A percentile compares a stretch with the other conserved stretches of the same genome.
phyloP scores from a whole-genome alignment of 352 stramenopile species.

The Nothophytophthora sp. region DNA sequence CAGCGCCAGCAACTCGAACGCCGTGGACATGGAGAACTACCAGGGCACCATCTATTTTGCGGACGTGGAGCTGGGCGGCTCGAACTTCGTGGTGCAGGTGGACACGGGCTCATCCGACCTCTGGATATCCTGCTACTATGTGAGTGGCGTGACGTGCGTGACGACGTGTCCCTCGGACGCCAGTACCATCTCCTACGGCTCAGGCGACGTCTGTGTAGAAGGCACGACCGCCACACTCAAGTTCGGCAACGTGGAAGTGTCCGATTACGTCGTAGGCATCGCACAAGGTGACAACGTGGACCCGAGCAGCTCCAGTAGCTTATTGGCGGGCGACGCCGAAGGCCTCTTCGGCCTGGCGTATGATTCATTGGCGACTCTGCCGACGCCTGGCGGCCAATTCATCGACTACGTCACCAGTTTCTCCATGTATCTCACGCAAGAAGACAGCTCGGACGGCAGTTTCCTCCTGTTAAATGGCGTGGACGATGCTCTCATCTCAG shows the following conservation, averaged over 20 bases:
- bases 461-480: constrained; percentile 76
- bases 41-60: constrained; percentile 68
- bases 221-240: constrained; percentile 33
- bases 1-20: constrained; percentile 31
- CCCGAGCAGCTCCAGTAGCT: constrained; percentile 27
- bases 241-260: constrained; percentile 46
- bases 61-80: constrained; percentile 43
- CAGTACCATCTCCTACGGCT: constrained; percentile 64
- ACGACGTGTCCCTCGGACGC: constrained; percentile 40
- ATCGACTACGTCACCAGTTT: constrained; percentile 69
- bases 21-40: constrained; percentile 53
- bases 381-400: constrained; percentile 45
- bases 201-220: constrained; percentile 64
- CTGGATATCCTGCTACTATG: constrained; percentile 72
- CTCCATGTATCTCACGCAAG: constrained; percentile 59
- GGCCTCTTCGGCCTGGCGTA: constrained; percentile 74
- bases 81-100: constrained; percentile 52
- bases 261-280: constrained; percentile 59
- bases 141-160: constrained; percentile 37
- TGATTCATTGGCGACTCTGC: constrained; percentile 44
- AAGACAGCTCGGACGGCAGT: constrained; percentile 45
- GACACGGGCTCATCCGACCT: constrained; percentile 82
- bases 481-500: constrained; percentile 52
- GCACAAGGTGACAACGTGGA: constrained; percentile 53
- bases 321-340: constrained; percentile 50